Evolutionary conservation across 345 rosid species (phyloP).

Genomic region (Rhizophora apiculata): DNA sequence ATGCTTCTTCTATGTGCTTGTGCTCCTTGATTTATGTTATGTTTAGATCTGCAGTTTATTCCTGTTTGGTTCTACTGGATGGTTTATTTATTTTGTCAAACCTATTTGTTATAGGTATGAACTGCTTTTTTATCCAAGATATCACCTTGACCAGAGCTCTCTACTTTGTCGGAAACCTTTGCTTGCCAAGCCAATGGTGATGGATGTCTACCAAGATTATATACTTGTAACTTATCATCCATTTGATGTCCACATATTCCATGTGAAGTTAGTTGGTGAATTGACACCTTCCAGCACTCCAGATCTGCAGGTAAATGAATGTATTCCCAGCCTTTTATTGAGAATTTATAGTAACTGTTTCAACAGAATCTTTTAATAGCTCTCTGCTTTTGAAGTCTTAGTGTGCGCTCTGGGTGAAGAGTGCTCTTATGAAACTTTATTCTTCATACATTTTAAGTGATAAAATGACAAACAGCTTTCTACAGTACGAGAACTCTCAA

Average conservation of each 20-base stretch:
- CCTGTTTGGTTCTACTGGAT: not conserved
- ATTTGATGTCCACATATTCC: slow-evolving; percentile 88
- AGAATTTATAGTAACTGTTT: slow-evolving; percentile 1
- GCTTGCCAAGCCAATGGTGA: slow-evolving; percentile 91
- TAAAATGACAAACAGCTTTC: slow-evolving; percentile 99
- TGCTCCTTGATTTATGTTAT: not conserved
- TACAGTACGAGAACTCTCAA: slow-evolving; percentile 99
- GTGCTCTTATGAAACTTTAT: slow-evolving; percentile 35
- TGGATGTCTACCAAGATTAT: slow-evolving; percentile 87
- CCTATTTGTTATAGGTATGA: slow-evolving; percentile 59
- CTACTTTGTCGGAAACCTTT: slow-evolving; percentile 79
- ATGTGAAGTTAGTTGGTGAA: slow-evolving; percentile 68
- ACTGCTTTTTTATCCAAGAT: slow-evolving; percentile 91
- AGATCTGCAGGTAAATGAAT: slow-evolving; percentile 69
- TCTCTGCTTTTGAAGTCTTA: slow-evolving; percentile 19
- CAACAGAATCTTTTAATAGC: slow-evolving; percentile 2
- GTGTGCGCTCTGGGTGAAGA: slow-evolving; percentile 19
- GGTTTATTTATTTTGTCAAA: slow-evolving; percentile 9
- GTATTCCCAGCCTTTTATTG: slow-evolving; percentile 14
- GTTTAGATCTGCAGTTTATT: slow-evolving; percentile 7
- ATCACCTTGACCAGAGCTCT: slow-evolving; percentile 95
- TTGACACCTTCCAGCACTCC: slow-evolving; percentile 72
- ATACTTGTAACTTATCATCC: slow-evolving; percentile 88
- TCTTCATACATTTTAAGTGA: slow-evolving; percentile 81
- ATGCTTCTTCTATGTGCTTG: slow-evolving; percentile 1